Conservation (phyloP, 306 rosid genomes). For the Boehmeria nivea region DNA sequence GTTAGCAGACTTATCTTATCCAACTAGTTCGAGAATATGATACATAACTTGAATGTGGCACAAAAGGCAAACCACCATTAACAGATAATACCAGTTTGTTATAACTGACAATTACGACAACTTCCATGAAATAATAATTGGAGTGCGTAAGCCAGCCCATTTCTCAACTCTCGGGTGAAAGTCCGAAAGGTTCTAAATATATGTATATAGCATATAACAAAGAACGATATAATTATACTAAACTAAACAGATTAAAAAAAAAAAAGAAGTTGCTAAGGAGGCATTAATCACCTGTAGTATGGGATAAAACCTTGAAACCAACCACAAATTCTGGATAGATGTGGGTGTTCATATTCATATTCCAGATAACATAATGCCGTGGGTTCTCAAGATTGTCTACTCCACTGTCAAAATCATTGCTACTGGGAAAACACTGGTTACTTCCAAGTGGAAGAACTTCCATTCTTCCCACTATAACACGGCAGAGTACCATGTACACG, state of each 20-base stretch:
- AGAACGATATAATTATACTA: neutral
- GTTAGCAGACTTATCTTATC: no score
- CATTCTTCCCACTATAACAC: slow-evolving; percentile 78
- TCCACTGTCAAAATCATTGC: slow-evolving; percentile 73
- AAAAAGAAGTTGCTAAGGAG: slow-evolving; percentile 17
- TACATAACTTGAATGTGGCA: slow-evolving; percentile 20
- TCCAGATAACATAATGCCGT: slow-evolving; percentile 57
- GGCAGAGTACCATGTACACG: slow-evolving; percentile 65
- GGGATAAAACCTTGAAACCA: slow-evolving; percentile 61
- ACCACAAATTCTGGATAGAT: slow-evolving; percentile 76
- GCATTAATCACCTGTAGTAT: slow-evolving; percentile 52
- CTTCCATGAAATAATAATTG: no score
- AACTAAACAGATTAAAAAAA: no score
- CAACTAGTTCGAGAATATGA: slow-evolving; percentile 27
- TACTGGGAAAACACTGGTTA: slow-evolving; percentile 64
- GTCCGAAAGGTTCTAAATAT: neutral
- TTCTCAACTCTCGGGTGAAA: slow-evolving; percentile 2
- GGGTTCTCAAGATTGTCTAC: slow-evolving; percentile 72
- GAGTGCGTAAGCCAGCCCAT: slow-evolving; percentile 12
- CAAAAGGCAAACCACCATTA: no score
- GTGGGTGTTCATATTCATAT: slow-evolving; percentile 73
- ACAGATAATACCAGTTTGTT: no score
- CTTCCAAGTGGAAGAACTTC: slow-evolving; percentile 58
- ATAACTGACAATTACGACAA: no score
- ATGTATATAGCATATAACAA: neutral